Evolutionary conservation across 1,284 basidiomycete species (phyloP).

Genomic region (Pyrrhoderma lamaoense): DNA sequence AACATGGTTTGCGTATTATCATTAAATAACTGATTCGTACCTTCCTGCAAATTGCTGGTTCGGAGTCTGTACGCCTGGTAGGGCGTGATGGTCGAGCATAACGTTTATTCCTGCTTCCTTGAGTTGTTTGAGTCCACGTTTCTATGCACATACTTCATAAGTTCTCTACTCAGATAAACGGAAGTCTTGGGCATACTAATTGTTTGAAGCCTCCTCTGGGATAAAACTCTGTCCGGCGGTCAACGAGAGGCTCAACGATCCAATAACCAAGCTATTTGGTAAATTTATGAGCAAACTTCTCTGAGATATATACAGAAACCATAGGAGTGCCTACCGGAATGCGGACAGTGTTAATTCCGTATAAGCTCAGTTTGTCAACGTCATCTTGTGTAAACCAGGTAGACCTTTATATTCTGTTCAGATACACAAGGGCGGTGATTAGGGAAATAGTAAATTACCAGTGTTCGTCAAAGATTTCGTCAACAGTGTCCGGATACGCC

Average conservation of each 20-base stretch:
- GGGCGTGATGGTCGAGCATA: slow-evolving; percentile 70
- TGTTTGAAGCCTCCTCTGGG: slow-evolving; percentile 61
- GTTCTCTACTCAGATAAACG: not conserved
- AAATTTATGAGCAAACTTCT: not conserved
- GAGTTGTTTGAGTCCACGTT: slow-evolving; percentile 52
- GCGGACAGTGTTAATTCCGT: slow-evolving; percentile 67
- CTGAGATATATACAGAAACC: not conserved
- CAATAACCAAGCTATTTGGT: slow-evolving; percentile 67
- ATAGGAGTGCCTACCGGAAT: slow-evolving; percentile 50
- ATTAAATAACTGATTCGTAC: too few species aligned
- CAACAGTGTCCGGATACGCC: slow-evolving; percentile 51
- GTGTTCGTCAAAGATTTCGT: slow-evolving; percentile 52
- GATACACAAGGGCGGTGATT: not conserved
- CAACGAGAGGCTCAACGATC: slow-evolving; percentile 67
- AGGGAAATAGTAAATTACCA: slow-evolving; percentile 44
- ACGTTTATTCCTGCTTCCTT: slow-evolving; percentile 53
- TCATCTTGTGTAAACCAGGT: slow-evolving; percentile 67
- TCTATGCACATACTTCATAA: slow-evolving; percentile 32
- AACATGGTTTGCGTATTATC: not conserved
- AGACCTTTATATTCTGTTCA: slow-evolving; percentile 33
- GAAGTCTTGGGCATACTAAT: slow-evolving; percentile 37
- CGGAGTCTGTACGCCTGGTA: slow-evolving; percentile 60
- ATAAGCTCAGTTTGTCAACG: slow-evolving; percentile 42
- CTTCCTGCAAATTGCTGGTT: slow-evolving; percentile 60
- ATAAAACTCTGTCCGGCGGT: slow-evolving; percentile 53